Evolutionary conservation across 495 filamentous ascomycete genomes (phyloP), one percentile per base, ranked within the genome.

Genomic region (Lasiosphaeria ovina): DNA sequence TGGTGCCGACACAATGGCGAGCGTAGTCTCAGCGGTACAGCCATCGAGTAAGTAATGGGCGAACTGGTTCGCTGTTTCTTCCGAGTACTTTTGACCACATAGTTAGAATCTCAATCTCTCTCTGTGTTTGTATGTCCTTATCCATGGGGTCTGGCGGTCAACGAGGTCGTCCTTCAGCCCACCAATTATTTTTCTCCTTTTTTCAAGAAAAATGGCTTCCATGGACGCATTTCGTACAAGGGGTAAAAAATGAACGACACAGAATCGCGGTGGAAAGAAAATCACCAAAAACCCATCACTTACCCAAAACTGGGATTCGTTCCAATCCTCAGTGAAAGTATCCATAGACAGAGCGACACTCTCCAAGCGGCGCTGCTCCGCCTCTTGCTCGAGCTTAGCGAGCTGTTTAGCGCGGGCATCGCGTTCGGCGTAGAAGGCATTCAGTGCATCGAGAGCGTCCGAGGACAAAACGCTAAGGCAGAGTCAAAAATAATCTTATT

Each of bases 231-330:
- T 5, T 35, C 5, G 35, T 9, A 31, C 1, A 42, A 35, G 11
- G 16, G 45, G 10, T 50, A 57, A 48, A 17, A 2, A n/a, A n/a
- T n/a, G n/a, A n/a, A n/a, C n/a, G n/a, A n/a, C n/a, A n/a, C n/a
- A n/a, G n/a, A n/a, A n/a, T n/a, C n/a, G n/a, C n/a, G n/a, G n/a
- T n/a, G n/a, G n/a, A n/a, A n/a, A n/a, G n/a, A n/a, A 2, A 4
- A 42, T 58, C 49, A 24, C 3, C 35, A 12, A 12, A 17, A 34
- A 9, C 24, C 24, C 24, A 24, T 24, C 24, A 69, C 77, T 0
- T 72, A 88, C 85, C 88, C 89, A 90, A 66, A 93, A 92, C 70
- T 93, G 90, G 57, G 82, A 86, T 58, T 87, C 81, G 58, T 92
- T 88, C 90, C 90, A 93, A 69, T 93, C 87, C 75, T 93, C 90